Conservation (phyloP, 139 green algal genomes). For the Coelastrella sp. region DNA sequence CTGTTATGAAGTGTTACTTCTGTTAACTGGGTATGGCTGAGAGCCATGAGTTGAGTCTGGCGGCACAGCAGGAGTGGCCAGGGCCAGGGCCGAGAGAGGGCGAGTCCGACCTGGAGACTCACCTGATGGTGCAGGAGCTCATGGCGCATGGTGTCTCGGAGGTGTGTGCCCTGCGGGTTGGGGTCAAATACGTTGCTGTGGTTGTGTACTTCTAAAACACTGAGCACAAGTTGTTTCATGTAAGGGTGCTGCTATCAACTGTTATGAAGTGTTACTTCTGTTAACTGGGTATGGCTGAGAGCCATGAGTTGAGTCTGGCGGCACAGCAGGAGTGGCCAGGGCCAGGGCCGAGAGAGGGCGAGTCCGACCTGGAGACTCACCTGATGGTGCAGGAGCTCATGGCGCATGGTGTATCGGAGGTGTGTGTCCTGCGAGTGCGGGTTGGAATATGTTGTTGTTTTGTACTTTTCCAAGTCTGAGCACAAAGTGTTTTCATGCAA, state of each 20-base stretch:
- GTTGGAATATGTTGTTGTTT: no score
- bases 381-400: constrained; percentile 50
- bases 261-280: no score
- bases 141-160: constrained; percentile 42
- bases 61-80: constrained; percentile 40
- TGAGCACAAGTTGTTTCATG: no score
- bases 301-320: constrained; percentile 51
- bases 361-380: constrained; percentile 29
- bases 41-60: constrained; percentile 51
- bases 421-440: neutral
- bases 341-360: constrained; percentile 14
- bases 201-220: no score
- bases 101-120: constrained; percentile 16
- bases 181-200: no score
- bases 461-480: no score
- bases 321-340: constrained; percentile 45
- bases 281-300: constrained; percentile 46
- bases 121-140: constrained; percentile 51
- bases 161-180: neutral
- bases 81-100: constrained; percentile 30
- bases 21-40: constrained; percentile 32
- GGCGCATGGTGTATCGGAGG: constrained; percentile 45
- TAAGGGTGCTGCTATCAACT: neutral
- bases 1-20: constrained; percentile 27
- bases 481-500: no score